Percentiles rank a stretch among this genome's conserved stretches.
Conservation (phyloP, 768 basidiomycete genomes). For the Butyriboletus loyo region DNA sequence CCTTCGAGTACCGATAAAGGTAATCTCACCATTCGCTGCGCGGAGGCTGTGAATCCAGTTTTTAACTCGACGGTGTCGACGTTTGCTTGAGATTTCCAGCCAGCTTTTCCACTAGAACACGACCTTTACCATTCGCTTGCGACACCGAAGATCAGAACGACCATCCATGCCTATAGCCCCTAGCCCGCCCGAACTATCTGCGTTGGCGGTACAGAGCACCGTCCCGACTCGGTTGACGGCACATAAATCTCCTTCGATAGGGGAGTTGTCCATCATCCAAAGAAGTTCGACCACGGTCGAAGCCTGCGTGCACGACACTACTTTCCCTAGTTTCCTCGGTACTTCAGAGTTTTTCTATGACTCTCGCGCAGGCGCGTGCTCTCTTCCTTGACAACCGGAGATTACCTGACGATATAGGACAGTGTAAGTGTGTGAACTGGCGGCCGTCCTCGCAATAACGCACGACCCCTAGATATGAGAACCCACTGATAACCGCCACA, state of each 20-base stretch:
- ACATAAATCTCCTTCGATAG: conserved; percentile 14
- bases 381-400: not conserved
- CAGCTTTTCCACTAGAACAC: not conserved
- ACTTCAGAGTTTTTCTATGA: conserved; percentile 66
- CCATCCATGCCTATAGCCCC: conserved; percentile 9
- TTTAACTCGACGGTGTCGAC: not conserved
- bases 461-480: conserved; percentile 58
- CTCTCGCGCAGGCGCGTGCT: conserved; percentile 58
- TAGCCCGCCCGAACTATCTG: not conserved
- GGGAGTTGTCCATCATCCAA: conserved; percentile 33
- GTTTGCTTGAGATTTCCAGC: not conserved
- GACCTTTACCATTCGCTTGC: not conserved
- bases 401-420: conserved; percentile 3
- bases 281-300: conserved; percentile 60
- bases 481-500: conserved; percentile 72
- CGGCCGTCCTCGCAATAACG: conserved; percentile 6
- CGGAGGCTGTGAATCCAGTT: not conserved
- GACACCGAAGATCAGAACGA: not conserved
- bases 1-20: not conserved
- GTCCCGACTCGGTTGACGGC: not conserved
- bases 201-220: not conserved
- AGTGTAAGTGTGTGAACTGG: conserved; percentile 28
- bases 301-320: conserved; percentile 57
- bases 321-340: conserved; percentile 45
- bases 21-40: conserved; percentile 12